Evolutionary conservation across 2,329 filamentous ascomycete genomes (phyloP), one percentile per base, ranked within the genome.

Genomic region (Ophiosphaerella narmari): DNA sequence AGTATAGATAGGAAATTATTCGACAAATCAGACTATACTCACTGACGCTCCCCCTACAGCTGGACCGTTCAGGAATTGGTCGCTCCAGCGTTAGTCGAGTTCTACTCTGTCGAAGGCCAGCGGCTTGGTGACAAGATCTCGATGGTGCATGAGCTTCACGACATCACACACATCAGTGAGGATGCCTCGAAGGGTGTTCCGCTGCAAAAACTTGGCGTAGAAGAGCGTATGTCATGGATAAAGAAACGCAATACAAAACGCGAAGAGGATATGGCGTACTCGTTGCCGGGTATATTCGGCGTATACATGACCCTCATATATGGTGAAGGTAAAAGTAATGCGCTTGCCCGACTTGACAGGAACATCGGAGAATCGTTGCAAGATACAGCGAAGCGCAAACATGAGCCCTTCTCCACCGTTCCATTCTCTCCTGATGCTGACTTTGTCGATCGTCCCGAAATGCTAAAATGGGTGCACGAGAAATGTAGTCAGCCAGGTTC

Each of bases 401-500:
- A 44, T n/a, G 48, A 50, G 31, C 57, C 67, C 26, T 67, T 58
- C 37, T 65, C 56, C n/a, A 60, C 48, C 13, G 54, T 71, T 14
- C 67, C 65, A 8, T 71, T 72, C 41, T 43, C 43, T 24, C 59
- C 56, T 2, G 66, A 72, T 46, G 50, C 39, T 1, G 62, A 68
- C 53, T 70, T 70, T 39, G 55, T 72, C 32, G 57, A 66, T 26
- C 61, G 62, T 13, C 57, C 50, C 32, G 46, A 41, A 2, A 40
- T 70, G 21, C 23, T 67, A 13, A 50, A 57, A 26, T 60, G 59
- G 54, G 57, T 71, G 13, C 32, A 50, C 36, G 33, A 64, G 43
- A 54, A 70, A 71, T 68, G 72, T 63, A 16, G 59, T 74, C 1
- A 71, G 36, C 56, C 55, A 35, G 61, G 53, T 18, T 61, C 61